Conservation (phyloP, 768 basidiomycete genomes). For the Megacollybia marginata region DNA sequence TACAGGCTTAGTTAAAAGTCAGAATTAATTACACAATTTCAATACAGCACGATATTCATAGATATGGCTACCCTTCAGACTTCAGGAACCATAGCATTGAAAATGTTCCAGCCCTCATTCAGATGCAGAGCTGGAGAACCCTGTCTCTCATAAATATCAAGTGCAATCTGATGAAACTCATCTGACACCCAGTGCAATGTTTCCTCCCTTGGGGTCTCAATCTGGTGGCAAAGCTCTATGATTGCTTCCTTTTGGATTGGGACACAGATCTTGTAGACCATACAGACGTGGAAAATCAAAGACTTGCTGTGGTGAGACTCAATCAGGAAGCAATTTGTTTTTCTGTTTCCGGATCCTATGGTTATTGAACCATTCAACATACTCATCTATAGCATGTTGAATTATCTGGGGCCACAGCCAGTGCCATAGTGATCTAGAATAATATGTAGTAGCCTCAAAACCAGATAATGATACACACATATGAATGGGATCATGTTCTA, state of each 20-base stretch:
- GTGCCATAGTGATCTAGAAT: constrained; percentile 12
- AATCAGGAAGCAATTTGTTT: constrained; percentile 6
- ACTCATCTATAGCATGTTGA: constrained; percentile 6
- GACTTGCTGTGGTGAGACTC: constrained; percentile 1
- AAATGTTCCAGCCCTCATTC: background rate
- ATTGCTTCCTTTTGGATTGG: background rate
- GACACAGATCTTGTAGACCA: background rate
- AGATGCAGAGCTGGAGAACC: background rate
- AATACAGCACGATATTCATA: no score
- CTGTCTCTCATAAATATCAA: background rate
- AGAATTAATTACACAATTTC: no score
- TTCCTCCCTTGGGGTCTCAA: background rate
- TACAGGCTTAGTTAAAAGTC: no score
- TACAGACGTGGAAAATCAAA: background rate
- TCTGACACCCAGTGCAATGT: no score
- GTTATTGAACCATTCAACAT: background rate
- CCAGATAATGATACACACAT: background rate
- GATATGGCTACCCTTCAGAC: background rate
- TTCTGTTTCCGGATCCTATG: constrained; percentile 1
- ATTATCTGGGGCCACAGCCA: constrained; percentile 18
- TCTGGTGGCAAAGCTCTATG: background rate
- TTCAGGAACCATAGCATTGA: background rate
- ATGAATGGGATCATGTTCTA: background rate
- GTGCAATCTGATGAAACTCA: background rate
- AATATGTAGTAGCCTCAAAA: constrained; percentile 5